Conservation (phyloP, 352 stramenopile species). For the Phytophthora meadii region DNA sequence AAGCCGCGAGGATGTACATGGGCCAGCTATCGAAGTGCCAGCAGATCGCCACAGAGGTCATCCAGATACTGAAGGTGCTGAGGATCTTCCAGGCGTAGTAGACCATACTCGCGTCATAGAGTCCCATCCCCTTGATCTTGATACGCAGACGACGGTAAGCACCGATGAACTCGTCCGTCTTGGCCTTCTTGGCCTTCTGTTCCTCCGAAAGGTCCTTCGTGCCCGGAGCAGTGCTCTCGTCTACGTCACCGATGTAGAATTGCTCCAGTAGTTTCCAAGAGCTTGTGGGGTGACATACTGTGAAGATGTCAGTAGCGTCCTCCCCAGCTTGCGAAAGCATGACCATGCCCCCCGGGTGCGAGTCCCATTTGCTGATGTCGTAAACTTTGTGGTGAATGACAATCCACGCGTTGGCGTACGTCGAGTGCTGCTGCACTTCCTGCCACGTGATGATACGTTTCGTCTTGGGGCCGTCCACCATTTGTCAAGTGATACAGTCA, state of each 20-base stretch:
- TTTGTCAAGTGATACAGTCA: slow-evolving; percentile 18
- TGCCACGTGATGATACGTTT: slow-evolving; percentile 77
- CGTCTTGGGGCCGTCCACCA: slow-evolving; percentile 74
- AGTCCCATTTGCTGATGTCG: slow-evolving; percentile 88
- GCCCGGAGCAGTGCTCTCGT: slow-evolving; percentile 64
- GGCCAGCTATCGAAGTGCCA: slow-evolving; percentile 74
- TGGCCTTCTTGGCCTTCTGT: slow-evolving; percentile 52
- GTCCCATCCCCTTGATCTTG: slow-evolving; percentile 95
- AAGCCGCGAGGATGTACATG: slow-evolving; percentile 93
- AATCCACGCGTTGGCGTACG: slow-evolving; percentile 83
- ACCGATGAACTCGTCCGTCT: slow-evolving; percentile 94
- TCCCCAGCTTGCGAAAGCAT: slow-evolving; percentile 98
- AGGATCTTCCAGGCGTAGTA: slow-evolving; percentile 97
- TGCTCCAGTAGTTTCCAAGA: slow-evolving; percentile 95
- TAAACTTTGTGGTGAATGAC: slow-evolving; percentile 94
- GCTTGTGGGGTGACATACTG: slow-evolving; percentile 95
- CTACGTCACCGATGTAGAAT: slow-evolving; percentile 97
- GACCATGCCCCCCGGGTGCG: slow-evolving; percentile 90
- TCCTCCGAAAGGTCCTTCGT: slow-evolving; percentile 46
- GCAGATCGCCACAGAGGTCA: slow-evolving; percentile 88
- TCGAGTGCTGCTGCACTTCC: slow-evolving; percentile 82
- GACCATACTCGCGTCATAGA: slow-evolving; percentile 92
- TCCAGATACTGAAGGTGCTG: slow-evolving; percentile 93
- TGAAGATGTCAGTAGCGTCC: slow-evolving; percentile 99
- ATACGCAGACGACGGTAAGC: slow-evolving; percentile 95